Percentiles rank a stretch among this genome's conserved stretches.
These are phyloP conservation scores for Trifolium repens DNA, from an alignment of 306 rosid species.

Conservation along the genomic window DNA sequence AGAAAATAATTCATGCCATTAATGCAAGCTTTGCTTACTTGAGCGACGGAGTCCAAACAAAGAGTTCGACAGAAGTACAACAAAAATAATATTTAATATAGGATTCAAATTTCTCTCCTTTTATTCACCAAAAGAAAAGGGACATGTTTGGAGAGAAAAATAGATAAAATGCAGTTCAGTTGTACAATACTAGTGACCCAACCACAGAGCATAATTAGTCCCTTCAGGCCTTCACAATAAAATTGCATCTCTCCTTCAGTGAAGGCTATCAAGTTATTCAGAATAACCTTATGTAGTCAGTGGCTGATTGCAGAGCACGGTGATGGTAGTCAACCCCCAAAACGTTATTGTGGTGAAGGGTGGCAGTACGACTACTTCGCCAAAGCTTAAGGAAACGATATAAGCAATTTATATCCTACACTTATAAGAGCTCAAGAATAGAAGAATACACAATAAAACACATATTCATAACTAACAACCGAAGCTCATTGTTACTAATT, in stretches of 20 bases:
- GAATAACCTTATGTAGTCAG: not conserved
- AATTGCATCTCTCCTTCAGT: not conserved
- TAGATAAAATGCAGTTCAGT: not conserved
- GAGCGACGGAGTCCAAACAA: conserved; percentile 11
- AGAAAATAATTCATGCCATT: conserved; percentile 16
- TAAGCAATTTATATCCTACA: not conserved
- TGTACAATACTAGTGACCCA: conserved; percentile 7
- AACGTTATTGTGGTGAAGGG: not conserved
- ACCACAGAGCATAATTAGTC: conserved; percentile 1
- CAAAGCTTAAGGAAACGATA: not conserved
- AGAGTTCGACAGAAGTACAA: conserved; percentile 9
- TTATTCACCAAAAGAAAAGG: not conserved
- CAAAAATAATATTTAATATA: not conserved
- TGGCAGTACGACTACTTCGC: not conserved
- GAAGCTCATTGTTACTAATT: not conserved
- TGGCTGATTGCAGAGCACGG: not conserved
- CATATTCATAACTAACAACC: not conserved
- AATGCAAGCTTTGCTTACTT: conserved; percentile 7
- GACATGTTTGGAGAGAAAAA: not conserved
- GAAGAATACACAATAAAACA: not conserved
- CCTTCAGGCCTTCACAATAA: not conserved
- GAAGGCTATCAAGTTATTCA: not conserved
- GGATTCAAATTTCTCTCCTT: conserved; percentile 15
- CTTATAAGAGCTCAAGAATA: not conserved
- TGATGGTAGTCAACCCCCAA: not conserved